Evolutionary conservation across 441 rosid genomes (phyloP), one percentile per base, ranked within the genome.

Genomic region (Corymbia calophylla): DNA sequence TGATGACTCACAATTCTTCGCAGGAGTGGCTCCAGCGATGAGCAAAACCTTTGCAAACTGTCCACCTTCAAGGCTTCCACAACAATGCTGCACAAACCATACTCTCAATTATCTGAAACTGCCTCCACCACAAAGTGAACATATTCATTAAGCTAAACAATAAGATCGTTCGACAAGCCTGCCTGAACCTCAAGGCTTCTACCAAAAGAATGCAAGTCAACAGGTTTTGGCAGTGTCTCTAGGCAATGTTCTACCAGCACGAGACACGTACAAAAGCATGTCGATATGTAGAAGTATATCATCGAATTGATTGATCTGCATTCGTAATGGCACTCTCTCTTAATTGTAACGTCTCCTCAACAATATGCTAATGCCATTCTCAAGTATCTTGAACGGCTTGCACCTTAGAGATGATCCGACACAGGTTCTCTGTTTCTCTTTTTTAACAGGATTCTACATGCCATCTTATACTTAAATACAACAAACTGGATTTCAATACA

Each of bases 51-150:
- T 39, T 89, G 90, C 90, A 89, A 87, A 58, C 90, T 87, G 32
- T 89, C 88, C 56, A 87, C 88, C 87, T 87, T 89, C 88, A 89
- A 77, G n/a, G 88, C 90, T 68, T 87, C 90, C 31, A 89, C 90
- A 5, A 87, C 86, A 16, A 87, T 88, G 60, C 90, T 89, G 56
- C 90, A 88, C 56, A 55, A 88, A 12, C 87, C 64, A 6, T 23
- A 17, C 62, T 17, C 87, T 86, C 55, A 18, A 77, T 77, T 77
- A 44, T 44, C 51, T 77, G 51, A 77, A 77, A 44, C 64, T 6
- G 82, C 82, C 82, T 73, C 49, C 9, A 11, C 82, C 82, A 19
- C 27, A 44, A 39, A 73, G 47, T 73, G 27, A 54, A 54, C 16
- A 88, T 35, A 81, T 19, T n/a, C 35, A 39, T 39, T 16, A 27